Base-by-base conservation (phyloP, 257 asterid species). In the Solanum dulcamara region DNA sequence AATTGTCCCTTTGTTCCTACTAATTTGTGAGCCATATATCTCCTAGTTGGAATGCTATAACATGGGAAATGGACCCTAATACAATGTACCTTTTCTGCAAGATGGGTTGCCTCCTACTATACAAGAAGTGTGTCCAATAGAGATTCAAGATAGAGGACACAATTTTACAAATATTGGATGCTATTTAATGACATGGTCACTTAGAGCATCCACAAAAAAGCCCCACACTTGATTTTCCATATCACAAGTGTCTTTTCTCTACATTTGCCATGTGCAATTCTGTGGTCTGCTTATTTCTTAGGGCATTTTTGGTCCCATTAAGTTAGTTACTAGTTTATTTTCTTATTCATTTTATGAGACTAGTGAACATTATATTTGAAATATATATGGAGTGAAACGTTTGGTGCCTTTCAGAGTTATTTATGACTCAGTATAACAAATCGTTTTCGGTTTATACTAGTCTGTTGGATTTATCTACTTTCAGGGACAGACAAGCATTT, bases 201-300 rank as follows among this genome's bases (percentile, higher is more conserved):
- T 74, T 88, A 84, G 75, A 62, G 81, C 38, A 85, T 75, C 44
- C 86, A 85, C 84, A 86, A 7, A 33, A 67, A 24, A 59, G 85
- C 74, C 93, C 93, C 90, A 89, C 89, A 51, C n/a, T 48, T 59
- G 87, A 84, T 51, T 26, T 55, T 59, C 74, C 85, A 6, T n/a
- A 26, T 24, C 8, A 75, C 67, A 84, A 75, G 35, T 74, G 79
- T 74, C 67, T 87, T 59, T 81, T 44, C 60, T 44, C 40, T 75
- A 82, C 84, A 64, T 85, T 81, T 84, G 84, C 90, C 93, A 90
- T 89, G 92, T 89, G 90, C 90, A 80, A 30, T 84, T 86, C 14
- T 26, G 53, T 77, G 87, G 75, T 71, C 15, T 17, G 24, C 26
- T 68, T 33, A 33, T 51, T 40, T 2, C 60, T 26, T 75, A 75